Percentiles rank a stretch among this genome's conserved stretches.
These are phyloP conservation scores for Geranium brycei DNA, from an alignment of 345 rosid genomes.

Conservation along the genomic window DNA sequence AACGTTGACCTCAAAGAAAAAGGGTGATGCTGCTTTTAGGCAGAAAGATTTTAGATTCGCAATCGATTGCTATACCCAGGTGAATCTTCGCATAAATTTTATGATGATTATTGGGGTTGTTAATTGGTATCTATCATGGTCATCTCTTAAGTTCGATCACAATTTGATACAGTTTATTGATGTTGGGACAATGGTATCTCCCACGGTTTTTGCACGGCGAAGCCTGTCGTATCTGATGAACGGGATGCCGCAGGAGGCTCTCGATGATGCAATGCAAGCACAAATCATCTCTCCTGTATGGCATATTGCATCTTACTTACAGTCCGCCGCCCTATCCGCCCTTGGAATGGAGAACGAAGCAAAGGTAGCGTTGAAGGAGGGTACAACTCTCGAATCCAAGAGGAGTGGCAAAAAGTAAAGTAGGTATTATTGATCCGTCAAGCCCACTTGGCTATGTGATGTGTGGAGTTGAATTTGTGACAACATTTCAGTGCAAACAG, in stretches of 20 bases:
- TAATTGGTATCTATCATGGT: too few relatives aligned
- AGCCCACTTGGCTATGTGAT: slow-evolving; percentile 1
- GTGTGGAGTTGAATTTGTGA: slow-evolving; percentile 2
- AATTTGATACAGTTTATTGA: slow-evolving; percentile 52
- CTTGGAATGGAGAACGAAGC: slow-evolving; percentile 71
- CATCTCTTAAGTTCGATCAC: neutral
- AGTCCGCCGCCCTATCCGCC: slow-evolving; percentile 52
- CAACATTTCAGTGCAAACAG: neutral
- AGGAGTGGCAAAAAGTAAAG: slow-evolving; percentile 23
- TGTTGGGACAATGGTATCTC: slow-evolving; percentile 76
- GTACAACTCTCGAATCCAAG: slow-evolving; percentile 49
- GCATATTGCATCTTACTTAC: slow-evolving; percentile 83
- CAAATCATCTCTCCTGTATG: slow-evolving; percentile 71
- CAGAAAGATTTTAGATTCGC: slow-evolving; percentile 61
- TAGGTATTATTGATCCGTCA: neutral
- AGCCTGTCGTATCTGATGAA: slow-evolving; percentile 66
- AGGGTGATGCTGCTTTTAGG: slow-evolving; percentile 76
- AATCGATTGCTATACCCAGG: slow-evolving; percentile 72
- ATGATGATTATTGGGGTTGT: neutral
- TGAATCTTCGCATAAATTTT: slow-evolving; percentile 4
- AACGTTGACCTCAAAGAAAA: slow-evolving; percentile 70
- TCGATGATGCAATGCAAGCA: slow-evolving; percentile 77
- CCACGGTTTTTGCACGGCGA: slow-evolving; percentile 70
- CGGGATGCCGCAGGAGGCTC: slow-evolving; percentile 71
- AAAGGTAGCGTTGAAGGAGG: slow-evolving; percentile 60